Evolutionary conservation across 2,329 filamentous ascomycete genomes (phyloP).

Genomic region (Colletotrichum magnum): DNA sequence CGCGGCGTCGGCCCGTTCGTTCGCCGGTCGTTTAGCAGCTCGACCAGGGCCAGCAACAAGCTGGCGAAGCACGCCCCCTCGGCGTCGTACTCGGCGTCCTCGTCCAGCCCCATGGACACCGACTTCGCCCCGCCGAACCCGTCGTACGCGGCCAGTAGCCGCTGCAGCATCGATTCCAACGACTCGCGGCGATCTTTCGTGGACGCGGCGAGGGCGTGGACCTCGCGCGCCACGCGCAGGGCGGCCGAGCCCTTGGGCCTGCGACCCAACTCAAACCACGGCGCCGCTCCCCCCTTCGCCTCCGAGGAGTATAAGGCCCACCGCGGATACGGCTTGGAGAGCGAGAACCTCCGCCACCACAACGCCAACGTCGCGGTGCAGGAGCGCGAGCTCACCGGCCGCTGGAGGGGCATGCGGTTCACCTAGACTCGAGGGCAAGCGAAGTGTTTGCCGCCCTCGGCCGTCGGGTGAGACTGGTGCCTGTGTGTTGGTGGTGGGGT

Average conservation of each 20-base stretch:
- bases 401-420: slow-evolving; percentile 35
- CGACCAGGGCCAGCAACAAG: slow-evolving; percentile 43
- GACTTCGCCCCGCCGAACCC: slow-evolving; percentile 27
- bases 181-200: slow-evolving; percentile 34
- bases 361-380: slow-evolving; percentile 14
- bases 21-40: slow-evolving; percentile 37
- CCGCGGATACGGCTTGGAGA: slow-evolving; percentile 30
- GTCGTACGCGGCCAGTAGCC: slow-evolving; percentile 28
- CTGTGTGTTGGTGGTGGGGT: not conserved
- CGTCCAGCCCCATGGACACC: slow-evolving; percentile 23
- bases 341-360: slow-evolving; percentile 23
- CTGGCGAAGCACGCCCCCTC: slow-evolving; percentile 45
- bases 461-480: slow-evolving; percentile 2
- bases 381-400: slow-evolving; percentile 31
- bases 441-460: slow-evolving; percentile 28
- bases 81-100: slow-evolving; percentile 20
- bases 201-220: slow-evolving; percentile 30
- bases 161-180: slow-evolving; percentile 41
- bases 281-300: slow-evolving; percentile 60
- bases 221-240: slow-evolving; percentile 31
- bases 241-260: slow-evolving; percentile 51
- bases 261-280: slow-evolving; percentile 61
- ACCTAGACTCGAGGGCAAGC: slow-evolving; percentile 26
- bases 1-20: slow-evolving; percentile 27
- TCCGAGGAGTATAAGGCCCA: slow-evolving; percentile 55